These are phyloP conservation scores for Amaranthus hypochondriacus DNA, from an alignment of 148 eudicot species.

Conservation along the genomic window DNA sequence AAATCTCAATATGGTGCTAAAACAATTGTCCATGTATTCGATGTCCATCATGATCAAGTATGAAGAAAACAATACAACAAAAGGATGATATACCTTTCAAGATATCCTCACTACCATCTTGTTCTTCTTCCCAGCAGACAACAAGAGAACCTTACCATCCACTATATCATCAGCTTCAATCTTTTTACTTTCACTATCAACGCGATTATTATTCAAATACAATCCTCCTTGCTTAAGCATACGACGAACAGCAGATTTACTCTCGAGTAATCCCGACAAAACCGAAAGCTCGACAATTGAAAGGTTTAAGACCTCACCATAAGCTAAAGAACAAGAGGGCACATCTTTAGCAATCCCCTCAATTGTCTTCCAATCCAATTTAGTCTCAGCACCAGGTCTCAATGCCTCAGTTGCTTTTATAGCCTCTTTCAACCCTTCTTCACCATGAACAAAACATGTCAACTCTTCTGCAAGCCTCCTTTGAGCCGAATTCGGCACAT, in stretches of 20 bases:
- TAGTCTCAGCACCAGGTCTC: slow-evolving; percentile 70
- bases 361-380: slow-evolving; percentile 62
- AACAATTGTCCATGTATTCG: neutral
- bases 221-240: slow-evolving; percentile 87
- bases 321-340: slow-evolving; percentile 53
- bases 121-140: slow-evolving; percentile 94
- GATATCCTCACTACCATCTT: slow-evolving; percentile 82
- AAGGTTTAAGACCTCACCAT: slow-evolving; percentile 38
- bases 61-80: neutral
- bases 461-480: slow-evolving; percentile 80
- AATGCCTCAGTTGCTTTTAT: slow-evolving; percentile 76
- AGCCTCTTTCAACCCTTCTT: slow-evolving; percentile 77
- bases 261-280: slow-evolving; percentile 66
- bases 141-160: slow-evolving; percentile 68
- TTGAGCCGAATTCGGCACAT: slow-evolving; percentile 72
- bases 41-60: neutral
- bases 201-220: slow-evolving; percentile 65
- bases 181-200: slow-evolving; percentile 63
- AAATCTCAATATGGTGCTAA: neutral
- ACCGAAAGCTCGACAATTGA: slow-evolving; percentile 67
- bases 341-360: slow-evolving; percentile 74
- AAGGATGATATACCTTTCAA: slow-evolving; percentile 24
- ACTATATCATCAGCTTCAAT: slow-evolving; percentile 67
- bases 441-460: slow-evolving; percentile 78
- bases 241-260: slow-evolving; percentile 76